A percentile compares a stretch with the other conserved stretches of the same genome.
Conservation (phyloP, 306 rosid species). For the Inga oerstediana region DNA sequence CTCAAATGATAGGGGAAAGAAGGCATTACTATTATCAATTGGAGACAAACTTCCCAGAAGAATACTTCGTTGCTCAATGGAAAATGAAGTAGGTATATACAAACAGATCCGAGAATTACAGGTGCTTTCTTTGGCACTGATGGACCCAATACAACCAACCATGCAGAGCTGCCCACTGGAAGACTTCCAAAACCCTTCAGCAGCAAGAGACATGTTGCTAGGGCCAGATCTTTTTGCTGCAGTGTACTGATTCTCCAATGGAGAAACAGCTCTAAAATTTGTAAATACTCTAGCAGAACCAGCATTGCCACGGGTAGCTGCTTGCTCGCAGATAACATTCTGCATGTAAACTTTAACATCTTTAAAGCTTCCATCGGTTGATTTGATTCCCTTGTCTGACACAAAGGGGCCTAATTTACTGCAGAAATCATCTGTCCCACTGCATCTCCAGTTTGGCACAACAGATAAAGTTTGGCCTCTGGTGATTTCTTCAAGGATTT, state of each 20-base stretch:
- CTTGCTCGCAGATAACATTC: constrained; percentile 65
- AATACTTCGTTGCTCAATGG: constrained; percentile 74
- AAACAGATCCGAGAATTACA: constrained; percentile 79
- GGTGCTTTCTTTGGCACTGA: constrained; percentile 48
- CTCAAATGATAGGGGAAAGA: constrained; percentile 79
- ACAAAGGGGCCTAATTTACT: constrained; percentile 77
- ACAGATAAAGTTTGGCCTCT: constrained; percentile 61
- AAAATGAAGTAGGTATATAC: constrained; percentile 73
- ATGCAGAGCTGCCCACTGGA: constrained; percentile 95
- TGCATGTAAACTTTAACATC: constrained; percentile 74
- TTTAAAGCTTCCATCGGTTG: constrained; percentile 76
- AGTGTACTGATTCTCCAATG: constrained; percentile 62
- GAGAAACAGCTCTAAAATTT: constrained; percentile 78
- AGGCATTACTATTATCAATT: constrained; percentile 43
- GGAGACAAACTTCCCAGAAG: constrained; percentile 72
- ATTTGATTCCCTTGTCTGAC: constrained; percentile 61
- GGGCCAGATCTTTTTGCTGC: constrained; percentile 74
- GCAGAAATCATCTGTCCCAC: constrained; percentile 68
- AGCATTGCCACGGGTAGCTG: constrained; percentile 23
- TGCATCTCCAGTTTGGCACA: constrained; percentile 90
- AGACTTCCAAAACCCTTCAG: constrained; percentile 93
- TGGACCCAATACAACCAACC: constrained; percentile 80
- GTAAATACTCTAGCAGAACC: constrained; percentile 75
- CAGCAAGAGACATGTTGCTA: constrained; percentile 69
- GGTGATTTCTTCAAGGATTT: constrained; percentile 71